Conservation (phyloP, 257 asterid species). For the Echium plantagineum region DNA sequence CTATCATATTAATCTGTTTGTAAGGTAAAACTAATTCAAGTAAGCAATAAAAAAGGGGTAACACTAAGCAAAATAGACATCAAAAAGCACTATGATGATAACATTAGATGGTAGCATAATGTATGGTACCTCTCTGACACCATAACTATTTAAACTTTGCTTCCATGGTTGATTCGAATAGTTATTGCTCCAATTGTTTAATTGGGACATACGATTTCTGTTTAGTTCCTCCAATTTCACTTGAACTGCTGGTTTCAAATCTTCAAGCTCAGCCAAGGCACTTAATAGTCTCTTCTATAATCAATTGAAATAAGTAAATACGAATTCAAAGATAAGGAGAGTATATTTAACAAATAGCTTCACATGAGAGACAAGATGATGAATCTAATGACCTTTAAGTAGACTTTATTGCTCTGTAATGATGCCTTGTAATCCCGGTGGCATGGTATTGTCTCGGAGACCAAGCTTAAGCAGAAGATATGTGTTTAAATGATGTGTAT, state of each 20-base stretch:
- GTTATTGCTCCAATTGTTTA: conserved; percentile 24
- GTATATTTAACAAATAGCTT: not conserved
- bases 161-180: conserved; percentile 26
- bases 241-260: conserved; percentile 71
- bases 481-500: conserved; percentile 9
- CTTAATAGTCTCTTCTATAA: conserved; percentile 41
- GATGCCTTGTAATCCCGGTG: conserved; percentile 75
- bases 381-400: conserved; percentile 37
- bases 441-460: conserved; percentile 79
- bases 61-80: no score
- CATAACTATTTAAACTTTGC: conserved; percentile 31
- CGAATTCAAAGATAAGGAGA: conserved; percentile 2
- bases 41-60: no score
- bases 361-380: conserved; percentile 1
- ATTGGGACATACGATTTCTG: conserved; percentile 28
- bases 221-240: conserved; percentile 51
- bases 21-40: no score
- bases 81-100: not conserved
- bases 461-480: conserved; percentile 57
- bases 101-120: not conserved
- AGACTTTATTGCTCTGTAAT: conserved; percentile 39
- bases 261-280: conserved; percentile 79
- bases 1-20: not conserved
- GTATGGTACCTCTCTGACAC: conserved; percentile 36
- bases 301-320: conserved; percentile 5